Evolutionary conservation across 768 basidiomycete species (phyloP).

Genomic region (Boletus coccyginus): DNA sequence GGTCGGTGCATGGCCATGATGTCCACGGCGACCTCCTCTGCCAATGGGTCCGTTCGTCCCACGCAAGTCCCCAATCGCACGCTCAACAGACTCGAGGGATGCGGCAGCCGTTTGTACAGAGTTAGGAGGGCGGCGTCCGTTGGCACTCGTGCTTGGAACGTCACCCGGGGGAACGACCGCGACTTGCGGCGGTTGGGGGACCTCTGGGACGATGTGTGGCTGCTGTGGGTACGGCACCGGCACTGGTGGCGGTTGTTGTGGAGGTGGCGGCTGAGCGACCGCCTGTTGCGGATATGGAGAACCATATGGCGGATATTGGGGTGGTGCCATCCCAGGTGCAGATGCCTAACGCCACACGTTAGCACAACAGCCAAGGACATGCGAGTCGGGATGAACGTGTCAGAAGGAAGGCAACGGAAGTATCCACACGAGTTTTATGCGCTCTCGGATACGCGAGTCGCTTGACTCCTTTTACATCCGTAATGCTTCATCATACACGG

Average conservation of each 20-base stretch:
- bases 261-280: slow-evolving; percentile 30
- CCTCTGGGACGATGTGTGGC: slow-evolving; percentile 26
- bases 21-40: slow-evolving; percentile 39
- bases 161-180: slow-evolving; percentile 22
- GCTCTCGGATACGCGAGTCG: slow-evolving; percentile 41
- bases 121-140: slow-evolving; percentile 38
- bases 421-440: slow-evolving; percentile 47
- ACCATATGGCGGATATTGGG: slow-evolving; percentile 29
- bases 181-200: slow-evolving; percentile 19
- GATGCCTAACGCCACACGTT: slow-evolving; percentile 41
- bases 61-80: slow-evolving; percentile 51
- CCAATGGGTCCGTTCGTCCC: slow-evolving; percentile 36
- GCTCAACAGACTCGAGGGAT: slow-evolving; percentile 70
- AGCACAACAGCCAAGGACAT: not conserved
- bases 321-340: slow-evolving; percentile 38
- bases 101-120: slow-evolving; percentile 70
- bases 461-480: slow-evolving; percentile 42
- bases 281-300: slow-evolving; percentile 32
- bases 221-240: slow-evolving; percentile 28
- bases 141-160: slow-evolving; percentile 22
- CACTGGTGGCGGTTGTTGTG: slow-evolving; percentile 29
- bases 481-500: slow-evolving; percentile 40
- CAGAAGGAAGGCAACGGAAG: slow-evolving; percentile 65
- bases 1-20: slow-evolving; percentile 25
- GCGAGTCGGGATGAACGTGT: slow-evolving; percentile 14